Evolutionary conservation across 352 stramenopile genomes (phyloP).

Genomic region (Halophytophthora polymorphica): DNA sequence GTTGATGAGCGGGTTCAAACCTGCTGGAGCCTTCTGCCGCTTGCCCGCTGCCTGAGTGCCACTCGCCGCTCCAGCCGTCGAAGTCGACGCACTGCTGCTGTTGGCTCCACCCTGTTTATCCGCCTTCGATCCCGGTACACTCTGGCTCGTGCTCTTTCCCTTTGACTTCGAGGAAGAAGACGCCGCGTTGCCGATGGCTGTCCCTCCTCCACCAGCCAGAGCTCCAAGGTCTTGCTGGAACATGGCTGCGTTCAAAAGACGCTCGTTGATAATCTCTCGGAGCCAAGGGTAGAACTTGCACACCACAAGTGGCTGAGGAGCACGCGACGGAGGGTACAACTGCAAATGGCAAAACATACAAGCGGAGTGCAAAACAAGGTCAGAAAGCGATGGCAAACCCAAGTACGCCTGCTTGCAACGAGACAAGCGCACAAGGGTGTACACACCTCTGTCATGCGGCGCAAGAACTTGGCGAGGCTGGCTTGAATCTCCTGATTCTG

Average conservation of each 20-base stretch:
- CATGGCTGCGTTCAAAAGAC: conserved; percentile 59
- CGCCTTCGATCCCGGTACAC: conserved; percentile 16
- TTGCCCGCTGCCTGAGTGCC: conserved; percentile 23
- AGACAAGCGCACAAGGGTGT: neutral
- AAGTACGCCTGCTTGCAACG: neutral
- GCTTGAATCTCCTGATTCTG: conserved; percentile 78
- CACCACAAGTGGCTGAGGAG: conserved; percentile 65
- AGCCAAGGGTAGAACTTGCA: conserved; percentile 90
- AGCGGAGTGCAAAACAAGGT: neutral
- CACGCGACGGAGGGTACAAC: conserved; percentile 72
- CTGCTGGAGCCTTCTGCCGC: conserved; percentile 34
- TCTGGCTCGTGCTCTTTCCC: conserved; percentile 30
- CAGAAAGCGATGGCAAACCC: conserved; percentile 4
- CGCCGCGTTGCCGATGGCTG: conserved; percentile 8
- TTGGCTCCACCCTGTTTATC: conserved; percentile 23
- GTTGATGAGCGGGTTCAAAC: conserved; percentile 49
- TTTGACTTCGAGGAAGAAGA: conserved; percentile 32
- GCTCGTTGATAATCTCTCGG: conserved; percentile 81
- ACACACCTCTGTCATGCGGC: conserved; percentile 69
- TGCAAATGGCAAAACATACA: conserved; percentile 20
- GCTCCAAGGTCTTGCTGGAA: conserved; percentile 53
- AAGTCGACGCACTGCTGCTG: conserved; percentile 4
- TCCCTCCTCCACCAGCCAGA: neutral
- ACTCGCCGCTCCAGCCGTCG: conserved; percentile 3
- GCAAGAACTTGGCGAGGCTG: conserved; percentile 64